These are phyloP conservation scores for Knoxia roxburghii DNA, from an alignment of 257 asterid species.

Conservation along the genomic window DNA sequence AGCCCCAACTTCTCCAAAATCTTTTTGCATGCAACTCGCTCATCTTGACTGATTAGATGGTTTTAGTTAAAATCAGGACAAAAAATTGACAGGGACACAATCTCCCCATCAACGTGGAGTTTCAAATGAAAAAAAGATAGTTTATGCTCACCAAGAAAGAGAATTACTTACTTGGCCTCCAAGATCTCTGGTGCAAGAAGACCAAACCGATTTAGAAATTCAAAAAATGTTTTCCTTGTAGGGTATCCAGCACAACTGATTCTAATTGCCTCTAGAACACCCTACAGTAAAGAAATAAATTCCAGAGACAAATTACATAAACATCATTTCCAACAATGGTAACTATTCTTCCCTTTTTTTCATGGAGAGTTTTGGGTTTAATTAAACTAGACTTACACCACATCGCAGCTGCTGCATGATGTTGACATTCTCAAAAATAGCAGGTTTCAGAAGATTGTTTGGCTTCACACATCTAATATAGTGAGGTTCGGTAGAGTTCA, in stretches of 20 bases:
- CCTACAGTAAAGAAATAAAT: constrained; percentile 34
- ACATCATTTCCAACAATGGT: background rate
- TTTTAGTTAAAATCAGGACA: constrained; percentile 17
- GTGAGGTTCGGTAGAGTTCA: constrained; percentile 95
- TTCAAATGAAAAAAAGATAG: background rate
- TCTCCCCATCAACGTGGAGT: constrained; percentile 7
- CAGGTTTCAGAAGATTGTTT: constrained; percentile 88
- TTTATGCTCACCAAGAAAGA: constrained; percentile 5
- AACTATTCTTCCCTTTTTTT: background rate
- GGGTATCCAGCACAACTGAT: constrained; percentile 99
- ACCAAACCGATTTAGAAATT: constrained; percentile 79
- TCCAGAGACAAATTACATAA: background rate
- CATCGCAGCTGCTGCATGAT: constrained; percentile 96
- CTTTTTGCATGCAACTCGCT: constrained; percentile 69
- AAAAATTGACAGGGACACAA: constrained; percentile 14
- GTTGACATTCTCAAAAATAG: constrained; percentile 79
- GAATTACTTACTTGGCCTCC: constrained; percentile 73
- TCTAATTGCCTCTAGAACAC: constrained; percentile 94
- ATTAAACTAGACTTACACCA: constrained; percentile 68
- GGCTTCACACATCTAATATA: constrained; percentile 99
- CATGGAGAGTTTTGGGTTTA: background rate
- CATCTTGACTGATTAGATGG: constrained; percentile 53
- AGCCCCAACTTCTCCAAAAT: constrained; percentile 76
- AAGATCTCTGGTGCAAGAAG: constrained; percentile 82
- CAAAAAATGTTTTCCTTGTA: constrained; percentile 87